Evolutionary conservation across 495 filamentous ascomycete genomes (phyloP).

Genomic region (Cercophora scortea): DNA sequence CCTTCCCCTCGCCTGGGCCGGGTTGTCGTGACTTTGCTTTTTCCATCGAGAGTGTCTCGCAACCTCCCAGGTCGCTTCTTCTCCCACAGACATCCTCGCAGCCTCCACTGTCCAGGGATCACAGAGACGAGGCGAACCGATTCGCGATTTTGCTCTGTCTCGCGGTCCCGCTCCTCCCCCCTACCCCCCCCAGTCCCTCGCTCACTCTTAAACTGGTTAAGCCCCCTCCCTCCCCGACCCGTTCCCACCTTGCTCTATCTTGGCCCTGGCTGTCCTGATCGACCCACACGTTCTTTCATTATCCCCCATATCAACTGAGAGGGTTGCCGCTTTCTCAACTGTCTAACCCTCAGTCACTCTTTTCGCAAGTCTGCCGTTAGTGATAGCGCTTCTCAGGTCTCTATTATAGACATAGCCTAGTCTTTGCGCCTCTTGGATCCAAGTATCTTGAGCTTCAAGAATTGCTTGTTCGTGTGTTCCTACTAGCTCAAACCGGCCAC

Average conservation of each 20-base stretch:
- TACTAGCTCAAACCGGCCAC: too few species aligned
- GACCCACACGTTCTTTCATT: constrained; percentile 26
- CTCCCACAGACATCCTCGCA: background rate
- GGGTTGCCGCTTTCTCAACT: constrained; percentile 6
- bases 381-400: background rate
- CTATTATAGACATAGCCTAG: too few species aligned
- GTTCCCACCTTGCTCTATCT: constrained; percentile 11
- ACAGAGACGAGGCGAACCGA: constrained; percentile 4
- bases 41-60: background rate
- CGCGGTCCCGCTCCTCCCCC: constrained; percentile 9
- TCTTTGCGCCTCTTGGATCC: background rate
- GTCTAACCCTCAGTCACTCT: constrained; percentile 39
- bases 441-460: background rate
- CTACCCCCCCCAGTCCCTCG: constrained; percentile 8
- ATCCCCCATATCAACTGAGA: constrained; percentile 9
- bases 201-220: constrained; percentile 25
- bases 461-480: background rate
- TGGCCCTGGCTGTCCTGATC: constrained; percentile 12
- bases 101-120: constrained; percentile 1
- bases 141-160: constrained; percentile 12
- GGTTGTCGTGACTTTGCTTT: constrained; percentile 4
- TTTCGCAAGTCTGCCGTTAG: constrained; percentile 13
- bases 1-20: constrained; percentile 3
- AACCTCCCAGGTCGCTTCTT: background rate
- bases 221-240: constrained; percentile 6